phyloP scores from a whole-genome alignment of 768 basidiomycete genomes.

The Termitomyces sp. region DNA sequence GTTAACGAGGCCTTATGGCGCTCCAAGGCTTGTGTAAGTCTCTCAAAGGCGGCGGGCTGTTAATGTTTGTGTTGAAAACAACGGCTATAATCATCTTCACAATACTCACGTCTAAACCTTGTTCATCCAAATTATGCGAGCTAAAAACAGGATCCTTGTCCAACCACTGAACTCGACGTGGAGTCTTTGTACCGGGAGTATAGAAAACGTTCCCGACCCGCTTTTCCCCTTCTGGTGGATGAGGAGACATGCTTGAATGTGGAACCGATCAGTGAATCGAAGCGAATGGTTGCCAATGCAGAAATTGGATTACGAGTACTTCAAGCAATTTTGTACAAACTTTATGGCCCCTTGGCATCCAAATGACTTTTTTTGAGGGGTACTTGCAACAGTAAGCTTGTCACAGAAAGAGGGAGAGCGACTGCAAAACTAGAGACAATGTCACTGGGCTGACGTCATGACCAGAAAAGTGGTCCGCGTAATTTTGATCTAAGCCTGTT shows the following conservation, averaged over 20 bases:
- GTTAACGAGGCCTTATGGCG: constrained; percentile 32
- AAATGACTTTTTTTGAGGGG: not conserved
- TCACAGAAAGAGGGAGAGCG: not conserved
- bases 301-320: not conserved
- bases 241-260: constrained; percentile 9
- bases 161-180: constrained; percentile 51
- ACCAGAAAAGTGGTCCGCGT: not conserved
- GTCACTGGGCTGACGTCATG: not conserved
- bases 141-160: constrained; percentile 18
- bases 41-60: constrained; percentile 46
- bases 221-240: constrained; percentile 3
- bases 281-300: not conserved
- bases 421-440: not conserved
- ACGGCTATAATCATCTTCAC: not conserved
- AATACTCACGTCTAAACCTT: constrained; percentile 44
- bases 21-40: constrained; percentile 41
- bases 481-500: not conserved
- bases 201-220: constrained; percentile 5
- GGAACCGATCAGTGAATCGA: not conserved
- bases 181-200: constrained; percentile 35
- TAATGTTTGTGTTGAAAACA: not conserved
- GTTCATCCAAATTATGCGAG: constrained; percentile 47
- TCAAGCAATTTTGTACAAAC: not conserved
- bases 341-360: not conserved
- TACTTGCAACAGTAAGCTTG: not conserved